Conservation (phyloP, 345 rosid genomes). For the Populus euphratica region DNA sequence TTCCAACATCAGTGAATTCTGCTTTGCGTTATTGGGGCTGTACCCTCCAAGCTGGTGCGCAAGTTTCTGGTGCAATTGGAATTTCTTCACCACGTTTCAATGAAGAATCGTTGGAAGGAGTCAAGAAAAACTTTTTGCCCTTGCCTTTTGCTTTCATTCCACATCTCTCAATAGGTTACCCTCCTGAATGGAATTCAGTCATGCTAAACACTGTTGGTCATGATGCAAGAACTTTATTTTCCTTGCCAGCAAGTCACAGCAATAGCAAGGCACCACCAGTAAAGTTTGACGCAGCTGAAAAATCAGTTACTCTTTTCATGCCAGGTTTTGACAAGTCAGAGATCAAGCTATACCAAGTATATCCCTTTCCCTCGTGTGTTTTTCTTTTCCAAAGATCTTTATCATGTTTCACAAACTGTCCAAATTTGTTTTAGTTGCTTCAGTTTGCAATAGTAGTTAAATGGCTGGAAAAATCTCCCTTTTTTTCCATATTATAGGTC, state of each 20-base stretch:
- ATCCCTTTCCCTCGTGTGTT: conserved; percentile 1
- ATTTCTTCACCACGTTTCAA: conserved; percentile 29
- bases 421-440: background rate
- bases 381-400: background rate
- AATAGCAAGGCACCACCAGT: conserved; percentile 40
- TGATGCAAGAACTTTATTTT: conserved; percentile 49
- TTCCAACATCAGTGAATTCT: conserved; percentile 49
- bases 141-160: conserved; percentile 62
- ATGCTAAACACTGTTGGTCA: conserved; percentile 35
- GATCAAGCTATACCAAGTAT: conserved; percentile 86
- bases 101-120: conserved; percentile 25
- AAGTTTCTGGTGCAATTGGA: conserved; percentile 64
- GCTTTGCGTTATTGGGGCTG: conserved; percentile 84
- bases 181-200: conserved; percentile 59
- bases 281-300: conserved; percentile 51
- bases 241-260: conserved; percentile 25
- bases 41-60: conserved; percentile 72
- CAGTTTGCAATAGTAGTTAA: background rate
- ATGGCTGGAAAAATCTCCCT: background rate
- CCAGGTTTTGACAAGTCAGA: conserved; percentile 92
- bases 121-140: conserved; percentile 51
- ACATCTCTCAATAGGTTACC: conserved; percentile 27
- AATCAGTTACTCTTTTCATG: conserved; percentile 70
- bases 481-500: background rate
- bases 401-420: background rate